A percentile compares a stretch with the other conserved stretches of the same genome.
These are phyloP conservation scores for Spergularia azorica DNA, from an alignment of 179 eudicot genomes.

Conservation along the genomic window DNA sequence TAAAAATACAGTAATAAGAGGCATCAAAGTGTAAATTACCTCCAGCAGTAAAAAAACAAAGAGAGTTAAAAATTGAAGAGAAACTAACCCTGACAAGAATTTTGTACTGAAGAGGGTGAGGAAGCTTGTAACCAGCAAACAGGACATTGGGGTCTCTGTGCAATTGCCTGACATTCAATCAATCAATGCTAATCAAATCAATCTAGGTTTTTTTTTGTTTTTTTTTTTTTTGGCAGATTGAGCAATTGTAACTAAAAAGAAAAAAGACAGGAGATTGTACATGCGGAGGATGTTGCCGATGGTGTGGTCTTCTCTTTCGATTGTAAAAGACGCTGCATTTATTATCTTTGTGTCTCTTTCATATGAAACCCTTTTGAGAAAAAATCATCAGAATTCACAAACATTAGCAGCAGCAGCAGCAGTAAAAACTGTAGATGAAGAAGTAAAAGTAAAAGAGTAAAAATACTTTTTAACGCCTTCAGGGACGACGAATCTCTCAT, in stretches of 20 bases:
- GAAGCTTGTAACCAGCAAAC: slow-evolving; percentile 96
- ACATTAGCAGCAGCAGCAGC: too few species aligned
- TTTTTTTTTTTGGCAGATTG: too few species aligned
- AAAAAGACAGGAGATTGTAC: slow-evolving; percentile 22
- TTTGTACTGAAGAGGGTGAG: slow-evolving; percentile 98
- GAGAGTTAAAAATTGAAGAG: neutral
- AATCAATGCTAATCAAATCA: neutral
- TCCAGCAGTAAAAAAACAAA: neutral
- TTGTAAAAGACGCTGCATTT: slow-evolving; percentile 89
- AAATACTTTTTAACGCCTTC: slow-evolving; percentile 89
- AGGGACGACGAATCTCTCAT: slow-evolving; percentile 96
- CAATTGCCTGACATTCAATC: slow-evolving; percentile 60
- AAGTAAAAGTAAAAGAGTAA: neutral
- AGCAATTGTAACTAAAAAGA: too few species aligned
- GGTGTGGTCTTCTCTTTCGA: slow-evolving; percentile 96
- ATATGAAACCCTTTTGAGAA: slow-evolving; percentile 67
- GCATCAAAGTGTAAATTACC: neutral
- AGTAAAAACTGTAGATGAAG: neutral
- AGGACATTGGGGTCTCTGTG: slow-evolving; percentile 92
- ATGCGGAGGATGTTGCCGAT: slow-evolving; percentile 93
- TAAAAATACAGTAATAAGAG: neutral
- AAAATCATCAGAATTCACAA: too few species aligned
- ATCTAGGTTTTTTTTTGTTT: neutral
- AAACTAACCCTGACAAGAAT: slow-evolving; percentile 76
- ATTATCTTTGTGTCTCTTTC: slow-evolving; percentile 98